Conservation (phyloP, 1,284 basidiomycete species). For the Irpex rosettiformis region DNA sequence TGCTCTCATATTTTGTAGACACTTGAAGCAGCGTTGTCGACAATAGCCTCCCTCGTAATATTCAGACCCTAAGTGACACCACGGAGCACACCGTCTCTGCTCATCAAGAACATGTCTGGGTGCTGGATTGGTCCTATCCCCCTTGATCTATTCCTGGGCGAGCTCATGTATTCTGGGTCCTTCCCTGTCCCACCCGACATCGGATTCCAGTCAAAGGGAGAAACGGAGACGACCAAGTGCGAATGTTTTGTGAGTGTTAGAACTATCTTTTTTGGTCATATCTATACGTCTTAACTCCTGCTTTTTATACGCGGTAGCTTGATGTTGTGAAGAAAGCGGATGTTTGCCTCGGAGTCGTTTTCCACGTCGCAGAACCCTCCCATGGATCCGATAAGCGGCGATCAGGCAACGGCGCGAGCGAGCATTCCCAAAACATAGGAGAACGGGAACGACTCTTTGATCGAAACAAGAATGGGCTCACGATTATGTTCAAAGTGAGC, state of each 20-base stretch:
- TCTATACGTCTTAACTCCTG: neutral
- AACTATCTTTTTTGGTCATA: neutral
- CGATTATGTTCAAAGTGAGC: neutral
- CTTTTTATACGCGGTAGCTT: neutral
- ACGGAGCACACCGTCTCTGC: too few species aligned
- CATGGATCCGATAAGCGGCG: too few species aligned
- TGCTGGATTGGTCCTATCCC: neutral
- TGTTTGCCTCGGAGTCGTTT: too few species aligned
- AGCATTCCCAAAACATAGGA: neutral
- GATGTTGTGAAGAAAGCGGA: neutral
- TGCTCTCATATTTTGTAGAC: too few species aligned
- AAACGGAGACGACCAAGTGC: too few species aligned
- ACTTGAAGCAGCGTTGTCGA: too few species aligned
- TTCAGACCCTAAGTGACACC: too few species aligned
- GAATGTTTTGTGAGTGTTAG: neutral
- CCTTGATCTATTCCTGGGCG: neutral
- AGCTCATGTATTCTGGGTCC: neutral
- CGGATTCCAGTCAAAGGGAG: neutral
- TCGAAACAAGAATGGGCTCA: neutral
- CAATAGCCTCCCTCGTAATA: too few species aligned
- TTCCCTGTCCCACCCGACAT: neutral
- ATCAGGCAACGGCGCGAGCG: too few species aligned
- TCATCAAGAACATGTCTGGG: too few species aligned
- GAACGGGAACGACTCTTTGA: neutral
- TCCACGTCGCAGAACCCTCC: too few species aligned